phyloP scores from a whole-genome alignment of 2,329 filamentous ascomycete genomes.

The Aspergillus sp. region DNA sequence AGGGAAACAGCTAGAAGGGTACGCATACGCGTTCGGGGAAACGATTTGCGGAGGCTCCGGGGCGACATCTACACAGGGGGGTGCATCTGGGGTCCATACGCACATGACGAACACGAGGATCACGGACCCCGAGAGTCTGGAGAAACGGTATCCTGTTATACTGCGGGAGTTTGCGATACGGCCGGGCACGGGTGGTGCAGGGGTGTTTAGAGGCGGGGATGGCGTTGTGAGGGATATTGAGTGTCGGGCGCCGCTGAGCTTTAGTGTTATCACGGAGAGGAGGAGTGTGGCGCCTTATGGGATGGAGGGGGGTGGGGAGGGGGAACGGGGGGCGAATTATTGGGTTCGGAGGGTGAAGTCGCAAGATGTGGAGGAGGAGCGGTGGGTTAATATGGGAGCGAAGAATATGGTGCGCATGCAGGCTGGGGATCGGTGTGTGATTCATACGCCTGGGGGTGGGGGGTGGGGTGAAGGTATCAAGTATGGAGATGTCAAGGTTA shows the following conservation, averaged over 20 bases:
- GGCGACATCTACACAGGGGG: slow-evolving; percentile 72
- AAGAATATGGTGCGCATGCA: slow-evolving; percentile 64
- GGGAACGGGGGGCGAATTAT: slow-evolving; percentile 75
- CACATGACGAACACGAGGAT: slow-evolving; percentile 90
- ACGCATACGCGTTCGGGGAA: slow-evolving; percentile 84
- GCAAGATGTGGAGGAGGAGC: slow-evolving; percentile 41
- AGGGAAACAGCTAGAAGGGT: slow-evolving; percentile 54
- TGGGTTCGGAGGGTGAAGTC: slow-evolving; percentile 73
- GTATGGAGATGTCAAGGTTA: neutral
- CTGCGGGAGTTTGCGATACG: slow-evolving; percentile 71
- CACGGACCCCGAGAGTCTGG: slow-evolving; percentile 79
- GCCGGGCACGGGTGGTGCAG: slow-evolving; percentile 62
- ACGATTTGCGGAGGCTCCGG: slow-evolving; percentile 80
- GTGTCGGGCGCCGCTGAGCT: slow-evolving; percentile 76
- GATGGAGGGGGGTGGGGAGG: slow-evolving; percentile 78
- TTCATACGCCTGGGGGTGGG: slow-evolving; percentile 58
- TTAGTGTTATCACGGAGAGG: slow-evolving; percentile 74
- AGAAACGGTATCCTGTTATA: slow-evolving; percentile 75
- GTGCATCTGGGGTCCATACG: slow-evolving; percentile 73
- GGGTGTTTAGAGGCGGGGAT: slow-evolving; percentile 70
- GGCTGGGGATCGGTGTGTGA: slow-evolving; percentile 60
- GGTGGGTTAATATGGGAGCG: slow-evolving; percentile 56
- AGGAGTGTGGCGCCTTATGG: slow-evolving; percentile 78
- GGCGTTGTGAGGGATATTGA: slow-evolving; percentile 81
- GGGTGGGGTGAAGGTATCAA: slow-evolving; percentile 31